phyloP scores from a whole-genome alignment of 148 eudicot genomes.

The Salicornia ramosissima region DNA sequence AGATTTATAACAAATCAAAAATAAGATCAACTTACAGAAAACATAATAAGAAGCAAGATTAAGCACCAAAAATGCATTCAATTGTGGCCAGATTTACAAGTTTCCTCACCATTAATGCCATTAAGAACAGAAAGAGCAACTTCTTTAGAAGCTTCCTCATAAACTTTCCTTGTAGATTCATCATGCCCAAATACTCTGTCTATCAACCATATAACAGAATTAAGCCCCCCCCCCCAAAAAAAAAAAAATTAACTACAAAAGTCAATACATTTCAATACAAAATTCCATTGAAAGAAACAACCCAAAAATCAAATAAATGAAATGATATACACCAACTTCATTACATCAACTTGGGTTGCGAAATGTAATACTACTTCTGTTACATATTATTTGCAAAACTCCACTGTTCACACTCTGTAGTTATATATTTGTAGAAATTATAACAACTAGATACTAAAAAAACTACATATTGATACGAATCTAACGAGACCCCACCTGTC shows the following conservation, averaged over 20 bases:
- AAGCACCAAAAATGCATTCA: neutral
- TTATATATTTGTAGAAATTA: too few relatives aligned
- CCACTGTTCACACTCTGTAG: too few relatives aligned
- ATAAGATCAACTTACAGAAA: neutral
- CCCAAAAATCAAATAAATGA: neutral
- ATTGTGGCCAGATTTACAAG: conserved; percentile 5
- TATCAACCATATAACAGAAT: conserved; percentile 23
- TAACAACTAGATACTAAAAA: too few relatives aligned
- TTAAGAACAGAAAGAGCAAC: conserved; percentile 70
- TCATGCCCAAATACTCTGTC: conserved; percentile 70
- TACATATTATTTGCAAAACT: too few relatives aligned
- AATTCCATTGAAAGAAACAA: neutral
- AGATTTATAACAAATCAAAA: neutral
- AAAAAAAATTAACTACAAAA: neutral
- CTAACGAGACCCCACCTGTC: too few relatives aligned
- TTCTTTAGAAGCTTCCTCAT: conserved; percentile 69
- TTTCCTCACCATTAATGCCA: conserved; percentile 68
- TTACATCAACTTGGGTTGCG: too few relatives aligned
- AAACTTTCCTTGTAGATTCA: conserved; percentile 60
- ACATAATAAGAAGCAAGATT: neutral
- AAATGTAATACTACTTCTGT: too few relatives aligned
- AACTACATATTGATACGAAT: too few relatives aligned
- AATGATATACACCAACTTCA: neutral
- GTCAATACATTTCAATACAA: neutral
- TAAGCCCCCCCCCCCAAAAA: conserved; percentile 1